Evolutionary conservation across 169 alveolate species (phyloP), one percentile per base, ranked within the genome.

Genomic region (Cryptosporidium sp.): DNA sequence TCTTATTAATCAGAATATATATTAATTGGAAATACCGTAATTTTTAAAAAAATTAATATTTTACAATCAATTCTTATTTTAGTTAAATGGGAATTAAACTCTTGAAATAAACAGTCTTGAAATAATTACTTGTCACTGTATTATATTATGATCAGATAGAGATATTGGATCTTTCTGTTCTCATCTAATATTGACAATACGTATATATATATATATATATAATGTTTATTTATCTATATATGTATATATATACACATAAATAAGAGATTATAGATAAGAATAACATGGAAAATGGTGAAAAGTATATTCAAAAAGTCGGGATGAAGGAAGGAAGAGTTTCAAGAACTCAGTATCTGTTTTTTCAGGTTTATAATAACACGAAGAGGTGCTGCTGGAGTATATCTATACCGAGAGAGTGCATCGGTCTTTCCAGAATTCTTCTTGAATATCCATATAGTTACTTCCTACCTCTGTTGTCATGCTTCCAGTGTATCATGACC

Each of bases 251-350:
- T n/a, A 18, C 21, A 5, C 2, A 55, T 55, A 55, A 6, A 55
- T 55, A 55, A 16, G 67, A 55, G 6, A 55, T 23, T 55, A 55
- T 39, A 48, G 71, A 14, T 3, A 43, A 26, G 59, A 29, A 62
- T 62, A 80, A 62, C 68, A 80, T 80, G 89, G 75, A 80, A 59
- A 59, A 80, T 80, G 89, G 89, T 31, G 89, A 80, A 26, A 65
- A 39, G 62, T 80, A 80, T 67, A 41, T 59, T 21, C 89, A 62
- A 50, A 80, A 67, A 58, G 89, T 59, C 18, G 89, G 89, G 39
- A 70, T 65, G 55, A 80, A 80, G 50, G 89, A 80, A 18, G 89
- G 69, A 23, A 59, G 89, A 39, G 73, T 80, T 41, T 80, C 89
- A 0, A 80, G 89, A 41, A 80, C 89, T 23, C 89, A 80, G 29